These are phyloP conservation scores for Xanthoparmelia taractica DNA, from an alignment of 495 filamentous ascomycete species.

Conservation along the genomic window DNA sequence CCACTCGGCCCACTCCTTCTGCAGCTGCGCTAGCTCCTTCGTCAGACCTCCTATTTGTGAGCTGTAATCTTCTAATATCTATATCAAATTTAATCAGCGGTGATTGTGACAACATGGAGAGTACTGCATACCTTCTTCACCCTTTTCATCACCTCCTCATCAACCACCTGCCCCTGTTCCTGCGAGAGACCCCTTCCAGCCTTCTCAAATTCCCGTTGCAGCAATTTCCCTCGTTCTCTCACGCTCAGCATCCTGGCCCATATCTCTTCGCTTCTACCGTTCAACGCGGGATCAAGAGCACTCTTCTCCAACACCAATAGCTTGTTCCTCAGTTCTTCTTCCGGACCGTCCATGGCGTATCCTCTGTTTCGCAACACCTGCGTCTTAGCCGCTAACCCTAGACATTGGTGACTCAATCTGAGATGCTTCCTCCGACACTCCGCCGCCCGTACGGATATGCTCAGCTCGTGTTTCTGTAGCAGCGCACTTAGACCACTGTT, in stretches of 20 bases:
- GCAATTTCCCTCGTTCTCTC: conserved; percentile 64
- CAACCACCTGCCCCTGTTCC: conserved; percentile 49
- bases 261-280: conserved; percentile 82
- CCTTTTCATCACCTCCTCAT: conserved; percentile 69
- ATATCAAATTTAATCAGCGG: neutral
- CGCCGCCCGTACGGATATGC: conserved; percentile 67
- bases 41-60: conserved; percentile 79
- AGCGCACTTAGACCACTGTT: conserved; percentile 73
- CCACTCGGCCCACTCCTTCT: conserved; percentile 72
- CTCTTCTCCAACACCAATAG: conserved; percentile 63
- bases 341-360: conserved; percentile 83
- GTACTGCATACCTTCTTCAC: conserved; percentile 70
- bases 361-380: conserved; percentile 87
- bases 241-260: conserved; percentile 91
- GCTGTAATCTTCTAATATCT: conserved; percentile 89
- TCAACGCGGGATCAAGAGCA: conserved; percentile 76
- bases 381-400: conserved; percentile 80
- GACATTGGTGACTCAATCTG: conserved; percentile 68
- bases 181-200: conserved; percentile 44
- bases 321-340: conserved; percentile 86
- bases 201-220: conserved; percentile 74
- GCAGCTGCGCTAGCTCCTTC: conserved; percentile 68
- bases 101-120: neutral
- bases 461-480: conserved; percentile 72
- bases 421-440: conserved; percentile 76